Evolutionary conservation across 2,329 filamentous ascomycete genomes (phyloP).

Genomic region (Paraphaeosphaeria minitans): DNA sequence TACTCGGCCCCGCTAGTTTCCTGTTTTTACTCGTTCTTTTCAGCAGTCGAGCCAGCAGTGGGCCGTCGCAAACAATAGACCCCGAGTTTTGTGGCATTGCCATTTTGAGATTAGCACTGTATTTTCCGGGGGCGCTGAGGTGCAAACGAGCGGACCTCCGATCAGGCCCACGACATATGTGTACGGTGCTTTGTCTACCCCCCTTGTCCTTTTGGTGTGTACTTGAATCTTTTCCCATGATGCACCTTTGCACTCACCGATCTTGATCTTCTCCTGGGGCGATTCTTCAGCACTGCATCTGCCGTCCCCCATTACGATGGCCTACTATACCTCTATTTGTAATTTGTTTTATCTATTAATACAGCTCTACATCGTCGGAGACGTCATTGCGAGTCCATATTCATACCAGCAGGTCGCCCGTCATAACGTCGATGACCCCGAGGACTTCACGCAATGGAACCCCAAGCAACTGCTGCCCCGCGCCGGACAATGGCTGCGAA

Average conservation of each 20-base stretch:
- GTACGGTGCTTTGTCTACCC: neutral
- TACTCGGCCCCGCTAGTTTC: conserved; percentile 6
- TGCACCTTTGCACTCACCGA: neutral
- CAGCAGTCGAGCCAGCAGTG: neutral
- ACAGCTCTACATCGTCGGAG: neutral
- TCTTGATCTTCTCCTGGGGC: neutral
- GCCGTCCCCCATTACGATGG: conserved; percentile 1
- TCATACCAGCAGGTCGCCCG: neutral
- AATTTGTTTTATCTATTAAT: neutral
- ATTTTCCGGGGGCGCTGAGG: neutral
- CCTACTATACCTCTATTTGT: neutral
- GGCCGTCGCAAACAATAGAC: neutral
- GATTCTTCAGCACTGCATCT: neutral
- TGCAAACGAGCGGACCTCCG: neutral
- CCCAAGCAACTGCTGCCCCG: neutral
- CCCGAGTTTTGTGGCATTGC: neutral
- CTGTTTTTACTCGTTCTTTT: neutral
- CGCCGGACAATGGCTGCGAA: conserved; percentile 6
- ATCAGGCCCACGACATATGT: neutral
- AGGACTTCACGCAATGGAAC: neutral
- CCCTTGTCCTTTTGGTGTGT: neutral
- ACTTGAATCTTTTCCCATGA: neutral
- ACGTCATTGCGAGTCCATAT: neutral
- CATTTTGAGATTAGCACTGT: neutral
- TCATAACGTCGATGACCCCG: neutral